These are phyloP conservation scores for Fusarium chuoi DNA, from an alignment of 2,329 filamentous ascomycete genomes.

Conservation along the genomic window DNA sequence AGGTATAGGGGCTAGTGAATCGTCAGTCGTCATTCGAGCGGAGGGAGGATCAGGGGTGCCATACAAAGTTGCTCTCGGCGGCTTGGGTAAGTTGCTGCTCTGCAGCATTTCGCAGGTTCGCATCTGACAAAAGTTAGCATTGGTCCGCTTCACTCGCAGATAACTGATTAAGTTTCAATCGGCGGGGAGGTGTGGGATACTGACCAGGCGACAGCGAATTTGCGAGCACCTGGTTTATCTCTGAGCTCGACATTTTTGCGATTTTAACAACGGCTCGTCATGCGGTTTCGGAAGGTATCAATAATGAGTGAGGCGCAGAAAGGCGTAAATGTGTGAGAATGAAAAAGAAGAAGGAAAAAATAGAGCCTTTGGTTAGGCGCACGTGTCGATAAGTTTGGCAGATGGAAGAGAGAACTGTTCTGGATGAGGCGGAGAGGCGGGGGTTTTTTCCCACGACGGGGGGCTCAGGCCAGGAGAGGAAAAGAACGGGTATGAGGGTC, in stretches of 20 bases:
- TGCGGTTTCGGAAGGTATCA: constrained; percentile 48
- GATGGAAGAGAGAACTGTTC: constrained; percentile 37
- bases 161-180: constrained; percentile 5
- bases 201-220: constrained; percentile 95
- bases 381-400: constrained; percentile 47
- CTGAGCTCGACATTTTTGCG: constrained; percentile 76
- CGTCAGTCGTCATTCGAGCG: constrained; percentile 40
- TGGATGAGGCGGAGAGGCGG: constrained; percentile 46
- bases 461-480: constrained; percentile 37
- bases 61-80: constrained; percentile 94
- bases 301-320: constrained; percentile 31
- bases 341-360: constrained; percentile 31
- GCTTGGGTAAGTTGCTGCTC: constrained; percentile 95
- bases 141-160: constrained; percentile 17
- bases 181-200: constrained; percentile 49
- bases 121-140: constrained; percentile 70
- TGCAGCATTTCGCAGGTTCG: constrained; percentile 86
- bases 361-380: constrained; percentile 41
- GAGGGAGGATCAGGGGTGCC: constrained; percentile 44
- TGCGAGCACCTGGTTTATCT: constrained; percentile 97
- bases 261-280: constrained; percentile 51
- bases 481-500: constrained; percentile 42
- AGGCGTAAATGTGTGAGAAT: constrained; percentile 15
- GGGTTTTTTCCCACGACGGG: constrained; percentile 42
- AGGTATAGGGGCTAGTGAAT: constrained; percentile 84